Percentiles rank a stretch among this genome's conserved stretches.
Conservation (phyloP, 2,329 filamentous ascomycete genomes). For the Aspergillus pseudoglaucus region DNA sequence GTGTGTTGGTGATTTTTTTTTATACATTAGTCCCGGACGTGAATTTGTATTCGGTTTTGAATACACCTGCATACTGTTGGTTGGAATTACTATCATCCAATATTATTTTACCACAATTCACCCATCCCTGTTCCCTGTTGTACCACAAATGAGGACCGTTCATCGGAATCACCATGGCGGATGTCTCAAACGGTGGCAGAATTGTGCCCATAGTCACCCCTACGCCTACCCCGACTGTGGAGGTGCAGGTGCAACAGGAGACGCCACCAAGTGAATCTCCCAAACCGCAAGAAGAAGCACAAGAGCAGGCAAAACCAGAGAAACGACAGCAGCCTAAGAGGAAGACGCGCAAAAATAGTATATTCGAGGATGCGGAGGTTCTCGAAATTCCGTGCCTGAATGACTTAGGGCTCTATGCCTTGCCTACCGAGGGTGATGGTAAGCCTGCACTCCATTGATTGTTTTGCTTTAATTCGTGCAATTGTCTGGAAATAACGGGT, state of each 20-base stretch:
- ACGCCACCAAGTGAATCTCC: slow-evolving; percentile 5
- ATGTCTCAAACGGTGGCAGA: slow-evolving; percentile 32
- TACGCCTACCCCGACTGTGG: slow-evolving; percentile 11
- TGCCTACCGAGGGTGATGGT: slow-evolving; percentile 58
- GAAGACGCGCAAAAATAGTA: slow-evolving; percentile 9
- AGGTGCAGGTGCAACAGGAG: slow-evolving; percentile 7
- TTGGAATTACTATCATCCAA: background rate
- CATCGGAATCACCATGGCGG: slow-evolving; percentile 34
- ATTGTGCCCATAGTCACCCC: slow-evolving; percentile 38
- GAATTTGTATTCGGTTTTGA: background rate
- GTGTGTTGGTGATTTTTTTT: background rate
- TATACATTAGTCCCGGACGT: background rate
- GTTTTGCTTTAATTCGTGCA: background rate
- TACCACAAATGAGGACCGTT: slow-evolving; percentile 29
- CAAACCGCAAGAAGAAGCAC: slow-evolving; percentile 7
- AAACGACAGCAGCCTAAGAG: slow-evolving; percentile 2
- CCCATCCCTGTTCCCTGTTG: background rate
- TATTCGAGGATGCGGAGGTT: slow-evolving; percentile 17
- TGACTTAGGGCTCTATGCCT: slow-evolving; percentile 52
- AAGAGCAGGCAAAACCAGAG: too few species aligned
- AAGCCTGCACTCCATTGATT: slow-evolving; percentile 24
- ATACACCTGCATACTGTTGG: too few species aligned
- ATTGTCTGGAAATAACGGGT: background rate
- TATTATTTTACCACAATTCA: background rate
- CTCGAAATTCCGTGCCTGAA: slow-evolving; percentile 43